Percentiles rank a stretch among this genome's conserved stretches.
phyloP scores from a whole-genome alignment of 2,329 filamentous ascomycete genomes.

The Phialocephala subalpina region DNA sequence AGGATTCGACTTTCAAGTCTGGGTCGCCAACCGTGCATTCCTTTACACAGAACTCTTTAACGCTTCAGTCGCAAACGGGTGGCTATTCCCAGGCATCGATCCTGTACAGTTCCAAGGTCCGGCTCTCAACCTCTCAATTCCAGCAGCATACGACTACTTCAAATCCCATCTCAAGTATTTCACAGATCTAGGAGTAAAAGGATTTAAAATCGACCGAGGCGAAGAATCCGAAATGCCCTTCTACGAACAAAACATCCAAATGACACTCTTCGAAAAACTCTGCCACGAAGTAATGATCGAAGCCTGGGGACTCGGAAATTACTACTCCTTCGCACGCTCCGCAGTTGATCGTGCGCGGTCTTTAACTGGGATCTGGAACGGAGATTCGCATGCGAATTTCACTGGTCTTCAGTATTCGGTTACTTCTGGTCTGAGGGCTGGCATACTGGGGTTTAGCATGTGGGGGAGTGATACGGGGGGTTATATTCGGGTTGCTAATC shows the following conservation, averaged over 20 bases:
- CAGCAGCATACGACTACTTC: constrained; percentile 47
- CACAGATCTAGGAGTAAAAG: constrained; percentile 45
- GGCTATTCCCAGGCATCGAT: constrained; percentile 44
- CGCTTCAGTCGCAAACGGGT: constrained; percentile 38
- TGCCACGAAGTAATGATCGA: constrained; percentile 45
- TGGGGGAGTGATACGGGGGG: constrained; percentile 48
- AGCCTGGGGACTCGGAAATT: constrained; percentile 42
- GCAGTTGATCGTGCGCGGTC: constrained; percentile 45
- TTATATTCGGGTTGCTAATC: constrained; percentile 39
- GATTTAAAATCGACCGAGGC: constrained; percentile 50
- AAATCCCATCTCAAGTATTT: constrained; percentile 43
- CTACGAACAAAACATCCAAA: constrained; percentile 47
- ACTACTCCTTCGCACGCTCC: constrained; percentile 47
- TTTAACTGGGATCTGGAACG: constrained; percentile 46
- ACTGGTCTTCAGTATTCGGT: constrained; percentile 45
- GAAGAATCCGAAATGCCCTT: constrained; percentile 50
- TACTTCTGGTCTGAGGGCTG: constrained; percentile 44
- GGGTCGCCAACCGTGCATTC: constrained; percentile 48
- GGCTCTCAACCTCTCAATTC: constrained; percentile 48
- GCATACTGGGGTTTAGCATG: constrained; percentile 44
- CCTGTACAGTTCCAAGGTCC: constrained; percentile 43
- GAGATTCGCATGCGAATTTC: constrained; percentile 46
- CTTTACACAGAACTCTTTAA: constrained; percentile 45
- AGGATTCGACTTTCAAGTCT: constrained; percentile 47
- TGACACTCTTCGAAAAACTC: constrained; percentile 43